These are phyloP conservation scores for Gardenia jasminoides DNA, from an alignment of 257 asterid genomes.

Conservation along the genomic window DNA sequence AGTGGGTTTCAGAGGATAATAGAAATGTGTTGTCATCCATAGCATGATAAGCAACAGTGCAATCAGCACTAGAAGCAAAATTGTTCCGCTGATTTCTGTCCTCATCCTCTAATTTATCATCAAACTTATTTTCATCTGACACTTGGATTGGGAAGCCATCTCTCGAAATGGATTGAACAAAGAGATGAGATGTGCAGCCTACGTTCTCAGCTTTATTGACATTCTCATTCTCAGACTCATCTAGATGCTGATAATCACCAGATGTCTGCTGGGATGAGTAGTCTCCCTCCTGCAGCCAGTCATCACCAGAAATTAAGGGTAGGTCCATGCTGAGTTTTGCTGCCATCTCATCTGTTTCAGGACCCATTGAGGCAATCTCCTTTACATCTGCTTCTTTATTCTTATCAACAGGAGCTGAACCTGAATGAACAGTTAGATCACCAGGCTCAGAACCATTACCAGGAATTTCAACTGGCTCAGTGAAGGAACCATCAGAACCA, in stretches of 20 bases:
- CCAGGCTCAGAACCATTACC: slow-evolving; percentile 31
- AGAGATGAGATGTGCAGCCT: slow-evolving; percentile 17
- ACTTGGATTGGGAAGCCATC: slow-evolving; percentile 25
- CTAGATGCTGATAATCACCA: slow-evolving; percentile 32
- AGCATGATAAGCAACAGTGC: slow-evolving; percentile 21
- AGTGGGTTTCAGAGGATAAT: slow-evolving; percentile 22
- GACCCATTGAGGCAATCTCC: slow-evolving; percentile 25
- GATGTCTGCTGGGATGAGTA: slow-evolving; percentile 32
- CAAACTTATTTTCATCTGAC: slow-evolving; percentile 29
- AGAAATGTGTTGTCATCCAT: slow-evolving; percentile 23
- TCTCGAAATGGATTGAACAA: slow-evolving; percentile 25
- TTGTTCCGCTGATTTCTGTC: slow-evolving; percentile 24
- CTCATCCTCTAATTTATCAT: slow-evolving; percentile 26
- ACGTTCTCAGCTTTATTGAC: slow-evolving; percentile 21
- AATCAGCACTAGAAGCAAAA: slow-evolving; percentile 15
- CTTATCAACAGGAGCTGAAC: slow-evolving; percentile 27
- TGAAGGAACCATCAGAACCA: slow-evolving; percentile 15
- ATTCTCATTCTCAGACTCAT: slow-evolving; percentile 27
- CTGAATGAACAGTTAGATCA: slow-evolving; percentile 38
- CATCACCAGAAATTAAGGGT: slow-evolving; percentile 28
- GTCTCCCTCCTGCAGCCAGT: slow-evolving; percentile 26
- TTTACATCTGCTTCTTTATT: slow-evolving; percentile 32
- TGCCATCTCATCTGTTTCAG: slow-evolving; percentile 27
- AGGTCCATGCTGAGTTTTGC: slow-evolving; percentile 27
- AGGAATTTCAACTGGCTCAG: slow-evolving; percentile 24